Evolutionary conservation across 495 filamentous ascomycete genomes (phyloP), one percentile per base, ranked within the genome.

Genomic region (Rhypophila decipiens): DNA sequence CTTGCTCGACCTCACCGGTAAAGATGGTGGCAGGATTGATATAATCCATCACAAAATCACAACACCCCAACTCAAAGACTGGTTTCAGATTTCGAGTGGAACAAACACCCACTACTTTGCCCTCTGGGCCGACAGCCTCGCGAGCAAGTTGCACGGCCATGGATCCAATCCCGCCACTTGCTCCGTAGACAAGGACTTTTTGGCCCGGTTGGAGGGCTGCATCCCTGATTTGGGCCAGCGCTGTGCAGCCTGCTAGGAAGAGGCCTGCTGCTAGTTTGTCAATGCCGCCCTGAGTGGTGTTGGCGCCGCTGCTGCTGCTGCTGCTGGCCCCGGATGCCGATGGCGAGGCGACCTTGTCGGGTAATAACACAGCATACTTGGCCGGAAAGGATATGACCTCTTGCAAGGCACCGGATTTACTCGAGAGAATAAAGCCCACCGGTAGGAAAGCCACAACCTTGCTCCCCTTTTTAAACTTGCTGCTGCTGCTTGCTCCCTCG

Each of bases 91-190:
- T 70, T 39, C 50, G 27, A 22, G 55, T 57, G 11, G 66, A 68
- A 40, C 66, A 71, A 19, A 71, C 57, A 7, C 31, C 68, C n/a
- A 70, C 63, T n/a, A 71, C 53, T 35, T 24, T 33, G 37, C 67
- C 69, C 11, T 35, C 42, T 39, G 45, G 24, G 12, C 64, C 68
- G 4, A 70, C 66, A 29, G 31, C 39, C 15, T 47, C 42, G 29
- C 58, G 47, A 1, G 49, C 61, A 42, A 73, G 56, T 53, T 75
- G 71, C 47, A 71, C 53, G 17, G 55, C 60, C 52, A 68, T 42
- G 2, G 41, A 48, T 9, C 71, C 71, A 5, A 71, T 51, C 29
- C 68, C 71, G 4, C 71, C 71, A 44, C 66, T 64, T 1, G 63
- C 70, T 0, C 62, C 71, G 41, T 68, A 61, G 1, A 75, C 54